phyloP scores from a whole-genome alignment of 805 yeast genomes.

The Yarrowia sp. region DNA sequence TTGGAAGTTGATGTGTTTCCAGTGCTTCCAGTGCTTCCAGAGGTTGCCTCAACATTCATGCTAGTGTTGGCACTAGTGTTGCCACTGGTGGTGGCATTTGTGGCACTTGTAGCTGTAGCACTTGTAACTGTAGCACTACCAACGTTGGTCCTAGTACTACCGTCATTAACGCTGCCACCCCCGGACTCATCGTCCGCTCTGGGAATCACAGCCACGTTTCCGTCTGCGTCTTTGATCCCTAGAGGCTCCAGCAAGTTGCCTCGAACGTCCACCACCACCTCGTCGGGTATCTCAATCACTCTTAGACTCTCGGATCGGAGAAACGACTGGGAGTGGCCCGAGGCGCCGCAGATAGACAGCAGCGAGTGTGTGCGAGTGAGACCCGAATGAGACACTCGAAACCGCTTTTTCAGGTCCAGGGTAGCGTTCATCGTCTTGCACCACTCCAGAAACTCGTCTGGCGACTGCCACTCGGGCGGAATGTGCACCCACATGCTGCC shows the following conservation, averaged over 20 bases:
- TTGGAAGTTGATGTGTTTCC: neutral
- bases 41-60: neutral
- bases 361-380: neutral
- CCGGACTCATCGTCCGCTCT: no score
- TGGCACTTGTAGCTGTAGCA: no score
- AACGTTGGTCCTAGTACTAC: neutral
- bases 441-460: constrained; percentile 12
- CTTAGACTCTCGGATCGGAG: constrained; percentile 4
- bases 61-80: neutral
- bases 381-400: constrained; percentile 1
- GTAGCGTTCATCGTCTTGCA: constrained; percentile 10
- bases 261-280: neutral
- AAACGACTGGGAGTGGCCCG: neutral
- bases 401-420: constrained; percentile 1
- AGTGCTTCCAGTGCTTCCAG: no score
- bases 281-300: constrained; percentile 12
- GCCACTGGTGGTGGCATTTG: neutral
- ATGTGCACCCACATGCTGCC: constrained; percentile 1
- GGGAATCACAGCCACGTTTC: neutral
- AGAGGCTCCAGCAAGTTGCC: constrained; percentile 9
- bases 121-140: neutral
- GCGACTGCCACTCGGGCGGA: neutral
- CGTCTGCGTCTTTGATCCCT: neutral
- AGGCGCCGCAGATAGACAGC: neutral
- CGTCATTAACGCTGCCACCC: no score